Evolutionary conservation across 2,329 filamentous ascomycete genomes (phyloP).

Genomic region (Arthrobotrys pseudoclavata): DNA sequence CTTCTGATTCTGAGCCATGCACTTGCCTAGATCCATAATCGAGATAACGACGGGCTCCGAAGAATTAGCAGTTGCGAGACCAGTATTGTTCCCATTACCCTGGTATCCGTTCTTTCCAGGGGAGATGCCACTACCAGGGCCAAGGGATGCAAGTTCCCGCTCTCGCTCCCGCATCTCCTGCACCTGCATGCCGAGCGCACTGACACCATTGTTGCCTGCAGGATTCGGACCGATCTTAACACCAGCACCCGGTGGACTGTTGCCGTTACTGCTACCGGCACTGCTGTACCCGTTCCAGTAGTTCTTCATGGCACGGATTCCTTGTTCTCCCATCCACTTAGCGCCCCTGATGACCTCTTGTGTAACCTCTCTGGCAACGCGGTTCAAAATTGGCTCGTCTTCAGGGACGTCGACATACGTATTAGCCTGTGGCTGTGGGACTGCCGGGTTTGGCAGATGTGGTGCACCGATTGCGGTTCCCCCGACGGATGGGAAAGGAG

Average conservation of each 20-base stretch:
- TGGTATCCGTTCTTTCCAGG: slow-evolving; percentile 55
- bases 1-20: slow-evolving; percentile 69
- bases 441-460: slow-evolving; percentile 73
- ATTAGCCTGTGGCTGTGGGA: slow-evolving; percentile 76
- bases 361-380: slow-evolving; percentile 82
- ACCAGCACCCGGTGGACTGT: slow-evolving; percentile 49
- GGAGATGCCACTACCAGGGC: slow-evolving; percentile 56
- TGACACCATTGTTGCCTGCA: slow-evolving; percentile 54
- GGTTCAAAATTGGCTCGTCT: slow-evolving; percentile 79
- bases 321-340: slow-evolving; percentile 82
- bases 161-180: slow-evolving; percentile 60
- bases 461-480: slow-evolving; percentile 75
- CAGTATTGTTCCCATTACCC: slow-evolving; percentile 62
- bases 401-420: slow-evolving; percentile 80
- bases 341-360: slow-evolving; percentile 82
- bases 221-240: slow-evolving; percentile 58
- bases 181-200: slow-evolving; percentile 59
- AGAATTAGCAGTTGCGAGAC: slow-evolving; percentile 68
- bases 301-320: slow-evolving; percentile 81
- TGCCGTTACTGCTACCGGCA: slow-evolving; percentile 61
- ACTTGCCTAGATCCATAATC: slow-evolving; percentile 77
- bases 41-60: slow-evolving; percentile 80
- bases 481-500: slow-evolving; percentile 75
- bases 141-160: slow-evolving; percentile 58
- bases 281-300: slow-evolving; percentile 77